Evolutionary conservation across 2,329 filamentous ascomycete genomes (phyloP), one percentile per base, ranked within the genome.

Genomic region (Sporothrix protearum): DNA sequence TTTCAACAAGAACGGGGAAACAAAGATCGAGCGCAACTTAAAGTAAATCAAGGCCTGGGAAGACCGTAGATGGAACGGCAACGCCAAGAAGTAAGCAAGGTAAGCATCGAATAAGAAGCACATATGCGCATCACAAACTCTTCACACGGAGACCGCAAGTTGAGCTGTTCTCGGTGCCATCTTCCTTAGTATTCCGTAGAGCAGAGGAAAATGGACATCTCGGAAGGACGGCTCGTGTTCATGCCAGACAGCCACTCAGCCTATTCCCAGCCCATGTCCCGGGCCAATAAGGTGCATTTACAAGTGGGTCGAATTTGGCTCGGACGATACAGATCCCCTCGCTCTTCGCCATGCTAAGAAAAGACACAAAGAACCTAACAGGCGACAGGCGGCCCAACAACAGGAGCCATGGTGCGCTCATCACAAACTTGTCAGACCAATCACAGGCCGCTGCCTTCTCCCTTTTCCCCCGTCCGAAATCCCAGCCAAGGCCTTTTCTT

Each of bases 381-480:
- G 61, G 39, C 61, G 9, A 9, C 16, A 45, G 39, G n/a, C 59
- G 59, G 39, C 61, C 28, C 28, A 59, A 39, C 30, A 59, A 16
- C 25, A 16, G 25, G 51, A 55, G 51, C 53, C 28, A 57, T 57
- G 36, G 59, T 39, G 55, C n/a, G 55, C 59, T 36, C 59, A 28
- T 63, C 59, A 64, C 5, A 14, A 39, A 30, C 28, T 45, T n/a
- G n/a, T n/a, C n/a, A 55, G n/a, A 30, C 74, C 74, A 75, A 75
- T 76, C 53, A 51, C 55, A 73, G 28, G 6, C 22, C 14, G 12
- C 2, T 3, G 45, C 57, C 49, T 4, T 70, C 71, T 67, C 22
- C 68, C 70, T 30, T 36, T 57, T 30, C 68, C 71, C 72, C 73
- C 70, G 71, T 75, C 71, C 75, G 76, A 76, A 76, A 75, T 73